These are phyloP conservation scores for Talaromyces pinophilus DNA, from an alignment of 2,329 filamentous ascomycete species.

Conservation along the genomic window DNA sequence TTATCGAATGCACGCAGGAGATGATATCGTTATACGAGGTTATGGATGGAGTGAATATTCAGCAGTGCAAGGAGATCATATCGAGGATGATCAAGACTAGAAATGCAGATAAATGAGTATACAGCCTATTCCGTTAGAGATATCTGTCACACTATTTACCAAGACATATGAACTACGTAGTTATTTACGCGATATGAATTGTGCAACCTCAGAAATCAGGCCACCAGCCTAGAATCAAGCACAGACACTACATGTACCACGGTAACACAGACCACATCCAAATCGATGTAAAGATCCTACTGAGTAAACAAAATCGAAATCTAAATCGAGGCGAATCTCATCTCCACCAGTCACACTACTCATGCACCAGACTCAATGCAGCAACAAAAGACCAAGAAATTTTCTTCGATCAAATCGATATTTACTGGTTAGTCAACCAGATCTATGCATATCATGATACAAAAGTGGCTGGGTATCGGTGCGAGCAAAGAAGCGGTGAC, in stretches of 20 bases:
- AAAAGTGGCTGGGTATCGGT: not conserved
- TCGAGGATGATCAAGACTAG: slow-evolving; percentile 63
- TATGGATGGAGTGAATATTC: slow-evolving; percentile 67
- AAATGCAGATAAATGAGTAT: slow-evolving; percentile 55
- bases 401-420: not conserved
- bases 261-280: slow-evolving; percentile 4
- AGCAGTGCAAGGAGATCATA: slow-evolving; percentile 64
- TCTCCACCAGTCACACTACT: slow-evolving; percentile 6
- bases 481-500: slow-evolving; percentile 18
- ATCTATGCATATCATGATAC: slow-evolving; percentile 13
- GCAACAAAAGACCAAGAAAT: not conserved
- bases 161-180: not conserved
- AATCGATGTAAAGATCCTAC: not conserved
- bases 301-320: not conserved
- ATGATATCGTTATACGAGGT: slow-evolving; percentile 84
- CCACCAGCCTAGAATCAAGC: not conserved
- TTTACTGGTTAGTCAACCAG: not conserved
- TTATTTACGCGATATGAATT: not conserved
- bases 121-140: not conserved
- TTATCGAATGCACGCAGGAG: slow-evolving; percentile 89
- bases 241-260: not conserved
- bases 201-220: not conserved
- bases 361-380: slow-evolving; percentile 13
- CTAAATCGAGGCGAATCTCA: slow-evolving; percentile 1
- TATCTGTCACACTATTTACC: not conserved